Conservation (phyloP, 2,329 filamentous ascomycete species). For the Aspergillus melleus region DNA sequence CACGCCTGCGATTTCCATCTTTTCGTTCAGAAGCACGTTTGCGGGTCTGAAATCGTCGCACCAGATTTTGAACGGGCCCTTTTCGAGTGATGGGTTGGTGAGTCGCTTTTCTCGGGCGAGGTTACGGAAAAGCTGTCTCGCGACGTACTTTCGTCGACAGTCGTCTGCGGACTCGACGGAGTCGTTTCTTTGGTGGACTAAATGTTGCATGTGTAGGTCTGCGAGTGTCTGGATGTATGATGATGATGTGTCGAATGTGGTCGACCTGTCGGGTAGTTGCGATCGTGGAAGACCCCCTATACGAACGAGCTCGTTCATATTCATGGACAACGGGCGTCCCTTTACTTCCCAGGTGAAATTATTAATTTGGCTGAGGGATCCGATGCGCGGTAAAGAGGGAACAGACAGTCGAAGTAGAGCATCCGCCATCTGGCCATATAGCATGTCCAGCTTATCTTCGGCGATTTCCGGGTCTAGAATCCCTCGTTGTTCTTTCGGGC, state of each 20-base stretch:
- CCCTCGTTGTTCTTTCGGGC: constrained; percentile 14
- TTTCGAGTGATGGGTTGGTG: constrained; percentile 18
- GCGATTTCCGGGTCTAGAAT: constrained; percentile 33
- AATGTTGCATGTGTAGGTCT: constrained; percentile 44
- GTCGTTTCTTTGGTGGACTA: constrained; percentile 39
- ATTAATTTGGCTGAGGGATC: too few relatives aligned
- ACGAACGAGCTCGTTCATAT: too few relatives aligned
- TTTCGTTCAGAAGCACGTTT: constrained; percentile 16
- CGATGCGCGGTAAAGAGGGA: background rate
- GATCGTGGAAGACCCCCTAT: too few relatives aligned
- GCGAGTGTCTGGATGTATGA: constrained; percentile 43
- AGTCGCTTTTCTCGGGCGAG: constrained; percentile 16
- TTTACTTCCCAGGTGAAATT: too few relatives aligned
- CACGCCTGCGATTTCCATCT: constrained; percentile 13
- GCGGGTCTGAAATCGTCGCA: constrained; percentile 25
- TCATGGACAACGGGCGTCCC: too few relatives aligned
- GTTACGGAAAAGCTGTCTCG: constrained; percentile 21
- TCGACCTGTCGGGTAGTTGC: background rate
- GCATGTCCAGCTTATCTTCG: constrained; percentile 32
- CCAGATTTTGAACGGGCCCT: constrained; percentile 24
- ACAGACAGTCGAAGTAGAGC: constrained; percentile 13
- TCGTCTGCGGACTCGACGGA: constrained; percentile 18
- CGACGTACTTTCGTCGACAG: constrained; percentile 23
- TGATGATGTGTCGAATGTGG: constrained; percentile 32
- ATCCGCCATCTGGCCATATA: constrained; percentile 17